Evolutionary conservation across 2,329 filamentous ascomycete genomes (phyloP).

Genomic region (Ophiosphaerella herpotricha): DNA sequence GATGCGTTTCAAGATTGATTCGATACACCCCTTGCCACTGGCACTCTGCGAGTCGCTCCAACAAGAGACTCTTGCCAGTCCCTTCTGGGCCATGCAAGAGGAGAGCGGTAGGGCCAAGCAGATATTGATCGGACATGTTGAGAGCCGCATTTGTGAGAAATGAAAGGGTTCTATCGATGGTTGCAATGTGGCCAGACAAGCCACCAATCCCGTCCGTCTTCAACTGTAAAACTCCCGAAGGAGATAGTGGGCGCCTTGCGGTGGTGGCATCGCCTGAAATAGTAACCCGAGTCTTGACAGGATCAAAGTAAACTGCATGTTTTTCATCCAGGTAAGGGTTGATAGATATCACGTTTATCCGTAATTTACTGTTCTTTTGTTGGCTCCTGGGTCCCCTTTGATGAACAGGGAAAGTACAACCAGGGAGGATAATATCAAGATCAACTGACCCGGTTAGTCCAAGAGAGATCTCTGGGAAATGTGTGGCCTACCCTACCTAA

Average conservation of each 20-base stretch:
- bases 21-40: conserved; percentile 73
- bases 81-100: conserved; percentile 81
- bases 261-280: conserved; percentile 14
- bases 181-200: conserved; percentile 64
- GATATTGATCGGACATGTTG: conserved; percentile 23
- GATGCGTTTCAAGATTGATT: conserved; percentile 56
- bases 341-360: conserved; percentile 66
- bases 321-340: conserved; percentile 37
- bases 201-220: conserved; percentile 65
- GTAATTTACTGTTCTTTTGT: conserved; percentile 54
- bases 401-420: conserved; percentile 69
- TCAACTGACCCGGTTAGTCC: conserved; percentile 51
- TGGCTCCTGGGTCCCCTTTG: conserved; percentile 54
- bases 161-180: conserved; percentile 70
- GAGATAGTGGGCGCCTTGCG: conserved; percentile 6
- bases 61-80: conserved; percentile 79
- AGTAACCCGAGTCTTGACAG: conserved; percentile 26
- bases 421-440: conserved; percentile 71
- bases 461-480: not conserved
- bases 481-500: conserved; percentile 31
- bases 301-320: conserved; percentile 37
- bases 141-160: conserved; percentile 26
- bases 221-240: conserved; percentile 32
- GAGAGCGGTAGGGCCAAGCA: conserved; percentile 58
- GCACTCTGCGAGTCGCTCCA: conserved; percentile 66